A percentile compares a stretch with the other conserved stretches of the same genome.
Conservation (phyloP, 768 basidiomycete genomes). For the Dendrothele bispora region DNA sequence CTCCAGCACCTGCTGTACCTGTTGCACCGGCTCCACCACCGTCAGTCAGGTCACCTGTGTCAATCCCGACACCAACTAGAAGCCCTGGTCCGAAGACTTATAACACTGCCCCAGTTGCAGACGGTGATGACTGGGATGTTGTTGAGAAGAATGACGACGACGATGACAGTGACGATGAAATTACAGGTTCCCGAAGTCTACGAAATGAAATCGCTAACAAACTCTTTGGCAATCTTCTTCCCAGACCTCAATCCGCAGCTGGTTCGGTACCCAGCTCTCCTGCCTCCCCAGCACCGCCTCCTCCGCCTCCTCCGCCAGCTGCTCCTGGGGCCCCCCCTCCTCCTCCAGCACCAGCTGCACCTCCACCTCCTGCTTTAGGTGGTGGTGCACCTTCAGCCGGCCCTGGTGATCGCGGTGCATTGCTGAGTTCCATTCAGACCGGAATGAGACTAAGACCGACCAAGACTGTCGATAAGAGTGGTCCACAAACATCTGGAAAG, state of each 20-base stretch:
- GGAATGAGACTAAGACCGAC: slow-evolving; percentile 73
- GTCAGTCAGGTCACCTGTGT: slow-evolving; percentile 42
- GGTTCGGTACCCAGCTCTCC: slow-evolving; percentile 14
- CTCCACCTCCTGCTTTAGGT: slow-evolving; percentile 28
- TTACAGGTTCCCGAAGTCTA: slow-evolving; percentile 59
- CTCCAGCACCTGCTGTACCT: slow-evolving; percentile 37
- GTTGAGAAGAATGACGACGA: slow-evolving; percentile 68
- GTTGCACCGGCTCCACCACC: slow-evolving; percentile 36
- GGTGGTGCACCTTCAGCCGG: slow-evolving; percentile 30
- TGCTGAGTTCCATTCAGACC: slow-evolving; percentile 78
- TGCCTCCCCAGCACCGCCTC: slow-evolving; percentile 48
- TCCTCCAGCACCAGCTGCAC: slow-evolving; percentile 30
- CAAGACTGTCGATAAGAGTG: slow-evolving; percentile 83
- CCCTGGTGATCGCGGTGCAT: slow-evolving; percentile 56
- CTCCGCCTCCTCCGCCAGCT: slow-evolving; percentile 38
- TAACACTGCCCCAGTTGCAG: slow-evolving; percentile 53
- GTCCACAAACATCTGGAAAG: slow-evolving; percentile 63
- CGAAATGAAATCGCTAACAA: slow-evolving; percentile 74
- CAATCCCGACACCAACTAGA: not conserved
- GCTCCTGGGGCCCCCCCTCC: slow-evolving; percentile 35
- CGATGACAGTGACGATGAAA: slow-evolving; percentile 80
- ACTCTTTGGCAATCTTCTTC: slow-evolving; percentile 75
- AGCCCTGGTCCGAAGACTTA: slow-evolving; percentile 51
- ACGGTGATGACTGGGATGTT: slow-evolving; percentile 84
- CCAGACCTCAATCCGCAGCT: slow-evolving; percentile 58